A percentile compares a stretch with the other conserved stretches of the same genome.
Evolutionary conservation across 2,329 filamentous ascomycete species (phyloP).

Genomic region (Thermothelomyces thermophilus): DNA sequence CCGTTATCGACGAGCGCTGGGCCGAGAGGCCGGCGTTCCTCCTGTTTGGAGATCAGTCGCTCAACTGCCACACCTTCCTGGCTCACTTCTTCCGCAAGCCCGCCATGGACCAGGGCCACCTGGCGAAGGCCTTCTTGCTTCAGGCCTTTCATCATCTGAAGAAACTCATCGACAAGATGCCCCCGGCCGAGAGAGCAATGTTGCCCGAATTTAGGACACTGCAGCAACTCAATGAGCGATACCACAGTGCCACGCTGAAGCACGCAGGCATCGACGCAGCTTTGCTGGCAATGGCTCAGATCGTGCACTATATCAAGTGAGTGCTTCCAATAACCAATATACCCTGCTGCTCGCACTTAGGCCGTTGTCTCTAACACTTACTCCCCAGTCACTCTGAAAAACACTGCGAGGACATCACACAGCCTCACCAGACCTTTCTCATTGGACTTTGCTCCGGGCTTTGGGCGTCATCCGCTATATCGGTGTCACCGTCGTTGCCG

Average conservation of each 20-base stretch:
- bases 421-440: constrained; percentile 45
- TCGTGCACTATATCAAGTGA: constrained; percentile 64
- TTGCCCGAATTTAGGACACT: constrained; percentile 58
- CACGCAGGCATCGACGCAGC: constrained; percentile 59
- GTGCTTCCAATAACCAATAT: constrained; percentile 27
- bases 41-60: constrained; percentile 66
- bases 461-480: constrained; percentile 62
- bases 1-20: background rate
- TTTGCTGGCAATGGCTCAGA: constrained; percentile 57
- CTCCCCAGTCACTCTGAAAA: constrained; percentile 42
- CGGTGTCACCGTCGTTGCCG: constrained; percentile 55
- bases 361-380: constrained; percentile 8
- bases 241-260: constrained; percentile 51
- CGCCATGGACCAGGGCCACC: constrained; percentile 41
- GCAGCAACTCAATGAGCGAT: constrained; percentile 58
- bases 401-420: constrained; percentile 47
- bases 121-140: constrained; percentile 57
- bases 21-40: constrained; percentile 45
- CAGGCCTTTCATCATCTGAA: constrained; percentile 51
- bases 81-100: constrained; percentile 45
- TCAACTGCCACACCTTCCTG: constrained; percentile 58
- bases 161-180: constrained; percentile 52
- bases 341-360: background rate
- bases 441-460: constrained; percentile 64
- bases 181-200: constrained; percentile 48